These are phyloP conservation scores for Neoascochyta sp. DNA, from an alignment of 2,329 filamentous ascomycete species.

Conservation along the genomic window DNA sequence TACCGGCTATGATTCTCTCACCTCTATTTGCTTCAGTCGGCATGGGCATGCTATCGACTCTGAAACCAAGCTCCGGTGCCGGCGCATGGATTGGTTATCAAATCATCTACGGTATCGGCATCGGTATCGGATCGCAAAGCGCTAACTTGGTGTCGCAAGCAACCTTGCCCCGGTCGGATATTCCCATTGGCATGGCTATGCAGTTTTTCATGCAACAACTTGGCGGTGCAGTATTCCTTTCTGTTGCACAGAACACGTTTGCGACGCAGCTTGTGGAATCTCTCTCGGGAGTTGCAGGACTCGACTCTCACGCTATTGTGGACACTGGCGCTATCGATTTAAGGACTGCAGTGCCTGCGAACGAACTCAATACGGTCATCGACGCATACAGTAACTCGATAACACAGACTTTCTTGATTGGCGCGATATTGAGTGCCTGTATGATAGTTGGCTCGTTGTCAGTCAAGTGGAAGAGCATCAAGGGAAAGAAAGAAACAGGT, in stretches of 20 bases:
- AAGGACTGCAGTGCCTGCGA: slow-evolving; percentile 47
- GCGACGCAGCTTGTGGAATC: slow-evolving; percentile 16
- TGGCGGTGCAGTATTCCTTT: slow-evolving; percentile 46
- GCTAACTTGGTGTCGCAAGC: slow-evolving; percentile 41
- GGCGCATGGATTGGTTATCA: slow-evolving; percentile 35
- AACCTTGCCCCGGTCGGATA: slow-evolving; percentile 38
- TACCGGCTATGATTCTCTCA: slow-evolving; percentile 41
- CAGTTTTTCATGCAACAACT: slow-evolving; percentile 47
- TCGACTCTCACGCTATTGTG: slow-evolving; percentile 15
- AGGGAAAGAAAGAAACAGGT: slow-evolving; percentile 45
- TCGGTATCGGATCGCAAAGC: slow-evolving; percentile 45
- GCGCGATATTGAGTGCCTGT: slow-evolving; percentile 52
- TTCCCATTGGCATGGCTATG: slow-evolving; percentile 30
- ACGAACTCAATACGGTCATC: slow-evolving; percentile 53
- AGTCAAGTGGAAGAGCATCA: slow-evolving; percentile 62
- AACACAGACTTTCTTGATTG: slow-evolving; percentile 56
- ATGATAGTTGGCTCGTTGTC: slow-evolving; percentile 51
- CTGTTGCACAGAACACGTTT: slow-evolving; percentile 43
- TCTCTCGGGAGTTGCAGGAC: slow-evolving; percentile 18
- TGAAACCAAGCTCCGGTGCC: slow-evolving; percentile 26
- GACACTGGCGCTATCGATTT: slow-evolving; percentile 55
- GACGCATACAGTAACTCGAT: slow-evolving; percentile 61
- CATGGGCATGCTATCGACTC: slow-evolving; percentile 42
- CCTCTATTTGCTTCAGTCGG: slow-evolving; percentile 39
- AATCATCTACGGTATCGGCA: slow-evolving; percentile 30